phyloP scores from a whole-genome alignment of 176 grass and related monocot genomes.

The Zizania latifolia region DNA sequence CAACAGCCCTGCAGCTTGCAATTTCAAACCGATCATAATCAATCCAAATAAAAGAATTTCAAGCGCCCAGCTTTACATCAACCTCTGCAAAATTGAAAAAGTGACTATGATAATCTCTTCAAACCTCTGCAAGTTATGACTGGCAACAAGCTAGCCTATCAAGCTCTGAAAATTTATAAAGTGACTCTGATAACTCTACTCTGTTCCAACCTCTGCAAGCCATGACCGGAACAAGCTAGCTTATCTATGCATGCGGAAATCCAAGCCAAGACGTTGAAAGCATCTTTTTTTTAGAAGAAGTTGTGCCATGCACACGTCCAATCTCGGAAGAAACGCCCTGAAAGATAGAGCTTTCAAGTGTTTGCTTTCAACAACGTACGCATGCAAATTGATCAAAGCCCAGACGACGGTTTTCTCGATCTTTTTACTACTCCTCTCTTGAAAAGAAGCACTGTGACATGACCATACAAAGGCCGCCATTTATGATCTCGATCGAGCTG shows the following conservation, averaged over 20 bases:
- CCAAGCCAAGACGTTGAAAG: conserved; percentile 2
- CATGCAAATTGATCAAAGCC: conserved; percentile 23
- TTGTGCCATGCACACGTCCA: conserved; percentile 61
- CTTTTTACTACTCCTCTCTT: background rate
- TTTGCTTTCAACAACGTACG: conserved; percentile 45
- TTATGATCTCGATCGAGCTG: conserved; percentile 13
- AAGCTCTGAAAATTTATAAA: no score
- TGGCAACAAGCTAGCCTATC: no score
- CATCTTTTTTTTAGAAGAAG: conserved; percentile 13
- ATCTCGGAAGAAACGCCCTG: conserved; percentile 45
- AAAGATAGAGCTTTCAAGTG: background rate
- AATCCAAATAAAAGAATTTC: no score
- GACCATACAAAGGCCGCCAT: conserved; percentile 34
- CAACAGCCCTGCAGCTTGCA: conserved; percentile 23
- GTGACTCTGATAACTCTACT: background rate
- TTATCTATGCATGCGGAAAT: conserved; percentile 31
- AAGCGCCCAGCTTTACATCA: no score
- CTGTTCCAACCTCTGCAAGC: background rate
- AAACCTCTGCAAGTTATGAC: no score
- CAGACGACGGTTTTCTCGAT: background rate
- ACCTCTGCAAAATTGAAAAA: no score
- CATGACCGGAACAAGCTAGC: no score
- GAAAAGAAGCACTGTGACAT: conserved; percentile 15
- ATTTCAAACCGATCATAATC: background rate
- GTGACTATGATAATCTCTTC: no score